These are phyloP conservation scores for Leccinellum albellum DNA, from an alignment of 768 basidiomycete species.

Conservation along the genomic window DNA sequence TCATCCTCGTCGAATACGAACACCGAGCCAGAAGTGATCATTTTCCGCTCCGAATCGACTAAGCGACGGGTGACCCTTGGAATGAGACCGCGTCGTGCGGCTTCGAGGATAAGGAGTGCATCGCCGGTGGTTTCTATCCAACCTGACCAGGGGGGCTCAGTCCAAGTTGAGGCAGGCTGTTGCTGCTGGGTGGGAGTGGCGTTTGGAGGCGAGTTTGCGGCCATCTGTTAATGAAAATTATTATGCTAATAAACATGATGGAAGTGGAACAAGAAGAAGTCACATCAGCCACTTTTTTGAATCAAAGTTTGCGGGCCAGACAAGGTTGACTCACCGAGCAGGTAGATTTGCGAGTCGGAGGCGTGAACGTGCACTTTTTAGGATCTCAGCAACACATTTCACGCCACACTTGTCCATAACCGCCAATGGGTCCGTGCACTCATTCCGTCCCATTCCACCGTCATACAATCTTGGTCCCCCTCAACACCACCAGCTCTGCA, in stretches of 20 bases:
- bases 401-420: conserved; percentile 32
- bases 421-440: conserved; percentile 30
- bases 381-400: conserved; percentile 19
- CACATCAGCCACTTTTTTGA: conserved; percentile 21
- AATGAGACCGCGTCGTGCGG: conserved; percentile 83
- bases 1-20: conserved; percentile 98
- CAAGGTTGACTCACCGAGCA: conserved; percentile 73
- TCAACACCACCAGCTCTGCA: background rate
- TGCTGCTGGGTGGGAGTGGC: conserved; percentile 10
- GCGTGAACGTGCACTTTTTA: conserved; percentile 37
- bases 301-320: conserved; percentile 44
- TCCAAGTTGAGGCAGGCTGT: conserved; percentile 53
- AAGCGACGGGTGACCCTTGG: conserved; percentile 89
- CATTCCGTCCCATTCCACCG: background rate
- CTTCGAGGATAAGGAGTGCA: conserved; percentile 95
- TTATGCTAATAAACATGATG: conserved; percentile 13
- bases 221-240: conserved; percentile 14
- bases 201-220: conserved; percentile 27
- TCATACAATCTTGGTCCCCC: background rate
- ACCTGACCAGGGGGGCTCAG: conserved; percentile 88
- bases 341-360: conserved; percentile 59
- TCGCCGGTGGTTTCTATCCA: conserved; percentile 96
- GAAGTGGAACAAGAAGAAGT: conserved; percentile 11
- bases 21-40: conserved; percentile 91
- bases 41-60: conserved; percentile 86